These are phyloP conservation scores for Penicillium verrucosum DNA, from an alignment of 2,329 filamentous ascomycete genomes.

Conservation along the genomic window DNA sequence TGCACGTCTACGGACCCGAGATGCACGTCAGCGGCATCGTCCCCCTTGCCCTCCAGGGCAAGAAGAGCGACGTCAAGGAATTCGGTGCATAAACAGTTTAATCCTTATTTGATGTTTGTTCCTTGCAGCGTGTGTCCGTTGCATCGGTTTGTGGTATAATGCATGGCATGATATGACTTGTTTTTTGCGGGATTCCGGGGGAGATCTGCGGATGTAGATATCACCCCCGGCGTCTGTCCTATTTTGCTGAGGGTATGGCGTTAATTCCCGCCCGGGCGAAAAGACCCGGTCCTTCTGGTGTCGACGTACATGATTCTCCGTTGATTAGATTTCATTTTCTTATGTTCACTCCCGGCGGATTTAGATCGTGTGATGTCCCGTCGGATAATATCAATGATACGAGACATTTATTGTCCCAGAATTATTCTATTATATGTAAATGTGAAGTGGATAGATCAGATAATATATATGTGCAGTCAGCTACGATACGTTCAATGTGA, in stretches of 20 bases:
- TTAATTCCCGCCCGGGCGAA: constrained; percentile 26
- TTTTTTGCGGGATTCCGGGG: constrained; percentile 22
- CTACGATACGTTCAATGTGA: not conserved
- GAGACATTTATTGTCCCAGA: constrained; percentile 12
- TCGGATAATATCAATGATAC: constrained; percentile 30
- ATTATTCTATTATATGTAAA: not conserved
- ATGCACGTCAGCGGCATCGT: constrained; percentile 95
- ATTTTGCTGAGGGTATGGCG: constrained; percentile 32
- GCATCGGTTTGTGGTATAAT: constrained; percentile 36
- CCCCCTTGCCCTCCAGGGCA: constrained; percentile 72
- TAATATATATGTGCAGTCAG: not conserved
- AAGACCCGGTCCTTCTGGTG: constrained; percentile 26
- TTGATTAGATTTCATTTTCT: constrained; percentile 27
- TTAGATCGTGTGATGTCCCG: constrained; percentile 26
- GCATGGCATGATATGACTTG: constrained; percentile 39
- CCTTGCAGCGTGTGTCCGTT: constrained; percentile 29
- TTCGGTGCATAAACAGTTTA: constrained; percentile 45
- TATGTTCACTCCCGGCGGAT: constrained; percentile 26
- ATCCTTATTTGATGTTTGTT: constrained; percentile 26
- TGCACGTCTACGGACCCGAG: constrained; percentile 82
- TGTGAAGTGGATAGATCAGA: not conserved
- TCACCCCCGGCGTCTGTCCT: constrained; percentile 21
- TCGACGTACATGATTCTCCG: constrained; percentile 26
- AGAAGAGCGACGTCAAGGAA: constrained; percentile 61
- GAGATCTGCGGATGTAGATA: constrained; percentile 9